These are phyloP conservation scores for Elsinoe arachidis DNA, from an alignment of 2,329 filamentous ascomycete genomes.

Conservation along the genomic window DNA sequence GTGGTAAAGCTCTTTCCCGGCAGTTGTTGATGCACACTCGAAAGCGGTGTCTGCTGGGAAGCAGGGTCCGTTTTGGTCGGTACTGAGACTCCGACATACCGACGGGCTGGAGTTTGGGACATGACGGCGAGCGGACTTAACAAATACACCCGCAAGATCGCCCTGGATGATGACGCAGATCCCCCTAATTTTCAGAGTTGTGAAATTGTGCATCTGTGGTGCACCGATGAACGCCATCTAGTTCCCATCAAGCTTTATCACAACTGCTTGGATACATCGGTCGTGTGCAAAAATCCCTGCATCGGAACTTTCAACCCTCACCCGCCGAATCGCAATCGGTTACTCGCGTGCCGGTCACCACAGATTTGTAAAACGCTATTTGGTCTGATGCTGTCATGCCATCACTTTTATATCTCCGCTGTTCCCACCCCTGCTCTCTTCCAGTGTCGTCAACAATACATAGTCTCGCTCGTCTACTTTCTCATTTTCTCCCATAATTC, in stretches of 20 bases:
- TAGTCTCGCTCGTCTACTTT: neutral
- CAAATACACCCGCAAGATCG: no score
- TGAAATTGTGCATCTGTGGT: neutral
- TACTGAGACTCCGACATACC: no score
- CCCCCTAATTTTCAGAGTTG: neutral
- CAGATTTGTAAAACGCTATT: neutral
- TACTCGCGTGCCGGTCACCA: neutral
- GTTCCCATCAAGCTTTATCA: neutral
- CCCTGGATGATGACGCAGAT: neutral
- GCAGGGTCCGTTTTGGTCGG: no score
- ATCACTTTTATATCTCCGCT: neutral
- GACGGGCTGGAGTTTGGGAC: no score
- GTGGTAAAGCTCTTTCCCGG: no score
- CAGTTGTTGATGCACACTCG: no score
- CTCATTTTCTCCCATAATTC: neutral
- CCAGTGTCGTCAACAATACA: neutral
- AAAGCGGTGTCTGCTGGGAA: no score
- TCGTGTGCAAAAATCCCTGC: neutral
- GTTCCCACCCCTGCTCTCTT: neutral
- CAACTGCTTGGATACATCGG: neutral
- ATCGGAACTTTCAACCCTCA: neutral
- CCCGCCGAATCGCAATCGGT: neutral
- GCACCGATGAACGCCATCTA: neutral
- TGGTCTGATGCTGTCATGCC: slow-evolving; percentile 3
- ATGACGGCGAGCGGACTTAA: no score